phyloP scores from a whole-genome alignment of 495 filamentous ascomycete genomes.

The Pyrenopolyporus hunteri region DNA sequence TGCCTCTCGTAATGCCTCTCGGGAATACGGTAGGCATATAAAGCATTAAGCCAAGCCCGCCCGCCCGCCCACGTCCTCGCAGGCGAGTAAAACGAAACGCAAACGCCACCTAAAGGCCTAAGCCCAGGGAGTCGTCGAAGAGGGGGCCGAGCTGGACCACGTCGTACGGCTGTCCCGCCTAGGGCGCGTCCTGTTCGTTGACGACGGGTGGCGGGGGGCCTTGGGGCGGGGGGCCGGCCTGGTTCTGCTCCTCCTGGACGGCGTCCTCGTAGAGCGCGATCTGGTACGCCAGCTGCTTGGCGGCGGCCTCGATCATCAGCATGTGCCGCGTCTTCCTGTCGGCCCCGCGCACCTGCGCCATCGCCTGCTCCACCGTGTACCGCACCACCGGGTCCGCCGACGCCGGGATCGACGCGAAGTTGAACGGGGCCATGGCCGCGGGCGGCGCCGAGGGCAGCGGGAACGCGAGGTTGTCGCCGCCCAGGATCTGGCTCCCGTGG shows the following conservation, averaged over 20 bases:
- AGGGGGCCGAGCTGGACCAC: no score
- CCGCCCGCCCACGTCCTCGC: no score
- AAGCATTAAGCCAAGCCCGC: no score
- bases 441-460: constrained; percentile 30
- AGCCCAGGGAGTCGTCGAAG: no score
- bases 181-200: constrained; percentile 33
- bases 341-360: constrained; percentile 48
- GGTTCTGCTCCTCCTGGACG: constrained; percentile 36
- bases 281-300: constrained; percentile 53
- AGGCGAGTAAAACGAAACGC: no score
- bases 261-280: constrained; percentile 51
- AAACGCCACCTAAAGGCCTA: no score
- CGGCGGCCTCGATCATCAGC: constrained; percentile 49
- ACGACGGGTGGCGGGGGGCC: background rate
- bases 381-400: constrained; percentile 47
- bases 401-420: constrained; percentile 39
- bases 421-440: constrained; percentile 37
- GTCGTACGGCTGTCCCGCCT: constrained; percentile 19
- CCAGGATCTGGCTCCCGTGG: constrained; percentile 31
- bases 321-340: constrained; percentile 50
- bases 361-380: constrained; percentile 47
- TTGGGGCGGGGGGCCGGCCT: constrained; percentile 12
- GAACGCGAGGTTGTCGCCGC: constrained; percentile 31
- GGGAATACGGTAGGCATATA: no score
- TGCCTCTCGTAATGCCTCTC: no score